phyloP scores from a whole-genome alignment of 1,139 yeast genomes.

The Yarrowia galli region DNA sequence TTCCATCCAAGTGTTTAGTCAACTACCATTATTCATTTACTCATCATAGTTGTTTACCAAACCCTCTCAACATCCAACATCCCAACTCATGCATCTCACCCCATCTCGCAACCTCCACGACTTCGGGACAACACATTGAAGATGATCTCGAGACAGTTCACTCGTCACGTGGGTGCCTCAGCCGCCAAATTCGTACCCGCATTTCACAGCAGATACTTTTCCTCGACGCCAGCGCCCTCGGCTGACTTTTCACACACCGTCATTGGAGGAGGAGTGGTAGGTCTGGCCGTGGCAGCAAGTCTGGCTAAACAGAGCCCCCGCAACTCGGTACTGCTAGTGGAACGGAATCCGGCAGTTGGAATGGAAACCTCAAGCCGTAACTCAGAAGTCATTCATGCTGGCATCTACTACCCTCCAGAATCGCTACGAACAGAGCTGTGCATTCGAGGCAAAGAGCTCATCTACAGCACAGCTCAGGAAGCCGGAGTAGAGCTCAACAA shows the following conservation, averaged over 20 bases:
- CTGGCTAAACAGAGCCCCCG: conserved; percentile 54
- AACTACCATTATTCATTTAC: too few relatives aligned
- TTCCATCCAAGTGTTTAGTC: too few relatives aligned
- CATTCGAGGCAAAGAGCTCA: conserved; percentile 71
- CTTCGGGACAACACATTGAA: background rate
- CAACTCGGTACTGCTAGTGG: conserved; percentile 68
- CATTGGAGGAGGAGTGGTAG: conserved; percentile 89
- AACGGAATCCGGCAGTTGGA: conserved; percentile 70
- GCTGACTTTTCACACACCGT: conserved; percentile 78
- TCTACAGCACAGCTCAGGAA: conserved; percentile 55
- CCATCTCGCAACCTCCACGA: background rate
- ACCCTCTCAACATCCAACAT: background rate
- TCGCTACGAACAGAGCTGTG: conserved; percentile 74
- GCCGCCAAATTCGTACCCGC: background rate
- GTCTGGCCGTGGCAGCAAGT: conserved; percentile 80
- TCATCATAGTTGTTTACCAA: too few relatives aligned
- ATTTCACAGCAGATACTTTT: background rate
- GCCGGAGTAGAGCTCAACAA: conserved; percentile 63
- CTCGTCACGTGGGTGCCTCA: background rate
- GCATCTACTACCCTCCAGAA: conserved; percentile 76
- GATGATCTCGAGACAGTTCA: background rate
- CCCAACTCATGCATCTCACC: conserved; percentile 1
- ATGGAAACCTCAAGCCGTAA: conserved; percentile 85
- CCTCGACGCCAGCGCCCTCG: background rate
- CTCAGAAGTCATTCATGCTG: conserved; percentile 94